A percentile compares a stretch with the other conserved stretches of the same genome.
Conservation (phyloP, 306 rosid genomes). For the Pyrus communis region DNA sequence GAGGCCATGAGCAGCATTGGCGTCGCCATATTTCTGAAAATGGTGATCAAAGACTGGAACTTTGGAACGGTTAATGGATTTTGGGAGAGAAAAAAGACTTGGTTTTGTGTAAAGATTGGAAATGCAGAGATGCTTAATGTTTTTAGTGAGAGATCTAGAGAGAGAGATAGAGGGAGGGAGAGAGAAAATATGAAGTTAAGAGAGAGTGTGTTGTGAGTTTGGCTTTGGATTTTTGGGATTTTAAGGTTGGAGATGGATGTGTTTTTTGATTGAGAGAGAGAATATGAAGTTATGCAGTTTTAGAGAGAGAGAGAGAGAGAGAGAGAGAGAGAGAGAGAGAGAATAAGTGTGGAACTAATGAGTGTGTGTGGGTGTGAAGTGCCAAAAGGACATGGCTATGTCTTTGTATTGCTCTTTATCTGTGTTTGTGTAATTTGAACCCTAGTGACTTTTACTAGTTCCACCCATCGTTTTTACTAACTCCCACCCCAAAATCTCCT, state of each 20-base stretch:
- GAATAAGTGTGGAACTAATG: conserved; percentile 8
- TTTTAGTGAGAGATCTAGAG: background rate
- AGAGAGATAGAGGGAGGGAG: background rate
- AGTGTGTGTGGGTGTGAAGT: conserved; percentile 32
- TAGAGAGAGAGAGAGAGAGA: conserved; percentile 14
- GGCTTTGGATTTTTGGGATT: background rate
- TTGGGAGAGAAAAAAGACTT: background rate
- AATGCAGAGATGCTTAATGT: background rate
- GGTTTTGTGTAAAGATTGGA: background rate
- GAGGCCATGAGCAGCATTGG: conserved; percentile 33
- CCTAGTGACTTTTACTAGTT: background rate
- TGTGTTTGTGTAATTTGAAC: conserved; percentile 14
- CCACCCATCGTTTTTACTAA: conserved; percentile 1
- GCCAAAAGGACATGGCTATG: conserved; percentile 33
- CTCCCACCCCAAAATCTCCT: background rate
- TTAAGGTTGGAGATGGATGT: background rate
- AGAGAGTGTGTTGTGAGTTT: background rate
- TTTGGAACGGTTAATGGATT: background rate
- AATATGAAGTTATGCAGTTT: background rate
- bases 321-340: background rate
- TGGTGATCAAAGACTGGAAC: background rate
- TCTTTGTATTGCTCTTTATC: background rate
- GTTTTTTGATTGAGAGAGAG: background rate
- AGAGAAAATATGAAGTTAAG: background rate
- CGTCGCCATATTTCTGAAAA: conserved; percentile 30